These are phyloP conservation scores for Sanghuangporus baumii DNA, from an alignment of 1,284 basidiomycete genomes.

Conservation along the genomic window DNA sequence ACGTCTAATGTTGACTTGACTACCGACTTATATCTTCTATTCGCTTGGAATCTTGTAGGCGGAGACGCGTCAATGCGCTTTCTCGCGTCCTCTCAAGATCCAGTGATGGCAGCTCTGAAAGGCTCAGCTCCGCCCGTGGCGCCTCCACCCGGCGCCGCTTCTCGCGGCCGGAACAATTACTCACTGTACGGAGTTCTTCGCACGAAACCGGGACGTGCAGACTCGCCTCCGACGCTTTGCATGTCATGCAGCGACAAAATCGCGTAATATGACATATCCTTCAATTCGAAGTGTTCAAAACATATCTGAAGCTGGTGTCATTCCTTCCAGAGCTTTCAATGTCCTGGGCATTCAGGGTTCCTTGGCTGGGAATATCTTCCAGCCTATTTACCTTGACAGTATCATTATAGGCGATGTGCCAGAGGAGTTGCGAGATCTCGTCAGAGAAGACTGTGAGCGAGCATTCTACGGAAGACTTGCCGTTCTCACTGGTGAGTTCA, in stretches of 20 bases:
- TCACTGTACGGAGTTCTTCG: constrained; percentile 67
- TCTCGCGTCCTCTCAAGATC: constrained; percentile 67
- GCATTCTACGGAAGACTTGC: constrained; percentile 50
- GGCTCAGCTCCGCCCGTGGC: constrained; percentile 36
- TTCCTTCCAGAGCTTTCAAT: constrained; percentile 46
- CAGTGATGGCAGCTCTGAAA: constrained; percentile 64
- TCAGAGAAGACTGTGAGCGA: constrained; percentile 53
- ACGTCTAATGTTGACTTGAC: neutral
- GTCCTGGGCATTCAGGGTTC: constrained; percentile 84
- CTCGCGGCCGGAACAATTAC: constrained; percentile 79
- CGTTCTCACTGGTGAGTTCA: constrained; percentile 29
- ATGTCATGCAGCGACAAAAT: constrained; percentile 94
- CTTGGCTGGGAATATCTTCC: constrained; percentile 50
- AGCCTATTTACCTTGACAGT: constrained; percentile 57
- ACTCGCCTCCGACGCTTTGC: constrained; percentile 72
- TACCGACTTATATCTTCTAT: neutral
- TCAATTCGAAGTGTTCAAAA: neutral
- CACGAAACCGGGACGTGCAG: constrained; percentile 87
- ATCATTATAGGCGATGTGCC: constrained; percentile 62
- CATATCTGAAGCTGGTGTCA: neutral
- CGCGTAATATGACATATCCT: constrained; percentile 31
- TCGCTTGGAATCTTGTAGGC: constrained; percentile 42
- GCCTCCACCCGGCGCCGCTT: constrained; percentile 35
- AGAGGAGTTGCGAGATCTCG: constrained; percentile 32
- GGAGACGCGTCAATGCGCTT: constrained; percentile 86